Conservation (phyloP, 495 filamentous ascomycete genomes). For the Neurospora africana region DNA sequence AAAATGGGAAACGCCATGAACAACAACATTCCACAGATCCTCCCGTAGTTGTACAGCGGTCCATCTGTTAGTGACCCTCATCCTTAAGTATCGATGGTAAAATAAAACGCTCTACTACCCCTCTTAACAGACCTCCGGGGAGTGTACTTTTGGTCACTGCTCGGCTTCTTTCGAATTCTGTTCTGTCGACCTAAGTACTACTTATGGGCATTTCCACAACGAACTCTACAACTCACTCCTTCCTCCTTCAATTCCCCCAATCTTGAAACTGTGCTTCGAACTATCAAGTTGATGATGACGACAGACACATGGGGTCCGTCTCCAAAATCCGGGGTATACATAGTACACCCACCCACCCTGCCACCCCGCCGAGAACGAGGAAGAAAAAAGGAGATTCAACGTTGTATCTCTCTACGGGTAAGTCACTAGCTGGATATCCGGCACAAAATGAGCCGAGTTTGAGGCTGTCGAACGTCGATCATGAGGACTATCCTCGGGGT, state of each 20-base stretch:
- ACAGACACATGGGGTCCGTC: neutral
- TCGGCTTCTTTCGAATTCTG: too few relatives aligned
- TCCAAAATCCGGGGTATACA: neutral
- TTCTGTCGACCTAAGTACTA: too few relatives aligned
- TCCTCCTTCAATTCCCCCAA: neutral
- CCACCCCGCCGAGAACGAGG: neutral
- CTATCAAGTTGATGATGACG: neutral
- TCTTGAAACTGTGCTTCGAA: neutral
- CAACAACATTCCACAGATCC: neutral
- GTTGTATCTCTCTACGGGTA: neutral
- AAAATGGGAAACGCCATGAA: neutral
- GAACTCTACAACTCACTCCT: neutral
- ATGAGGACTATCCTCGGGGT: neutral
- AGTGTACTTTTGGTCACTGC: too few relatives aligned
- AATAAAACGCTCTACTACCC: too few relatives aligned
- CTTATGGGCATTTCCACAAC: neutral
- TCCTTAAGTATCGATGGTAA: too few relatives aligned
- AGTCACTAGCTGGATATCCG: neutral
- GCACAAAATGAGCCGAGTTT: neutral
- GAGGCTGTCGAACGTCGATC: neutral
- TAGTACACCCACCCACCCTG: neutral
- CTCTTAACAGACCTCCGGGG: too few relatives aligned
- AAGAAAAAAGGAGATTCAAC: neutral
- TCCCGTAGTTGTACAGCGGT: neutral
- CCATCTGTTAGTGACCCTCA: too few relatives aligned